Evolutionary conservation across 805 yeast species (phyloP).

Genomic region (Clavispora phyllophila): DNA sequence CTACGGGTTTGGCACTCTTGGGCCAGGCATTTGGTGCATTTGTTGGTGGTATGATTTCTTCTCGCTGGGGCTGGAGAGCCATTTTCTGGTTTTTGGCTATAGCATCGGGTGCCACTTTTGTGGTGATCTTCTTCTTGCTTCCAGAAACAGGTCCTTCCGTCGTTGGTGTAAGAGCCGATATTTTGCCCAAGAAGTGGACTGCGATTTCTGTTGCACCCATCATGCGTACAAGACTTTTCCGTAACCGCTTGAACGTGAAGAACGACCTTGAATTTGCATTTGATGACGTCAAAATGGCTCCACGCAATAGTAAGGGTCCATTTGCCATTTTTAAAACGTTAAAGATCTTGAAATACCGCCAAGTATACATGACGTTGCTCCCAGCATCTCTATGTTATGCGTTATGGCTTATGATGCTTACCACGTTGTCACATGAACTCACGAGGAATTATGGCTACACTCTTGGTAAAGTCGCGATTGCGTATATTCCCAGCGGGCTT

Average conservation of each 20-base stretch:
- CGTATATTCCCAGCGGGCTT: constrained; percentile 4
- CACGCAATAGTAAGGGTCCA: not conserved
- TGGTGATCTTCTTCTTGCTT: not conserved
- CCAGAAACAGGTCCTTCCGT: constrained; percentile 2
- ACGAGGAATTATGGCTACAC: constrained; percentile 1
- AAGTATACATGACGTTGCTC: not conserved
- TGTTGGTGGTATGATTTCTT: constrained; percentile 2
- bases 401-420: constrained; percentile 4
- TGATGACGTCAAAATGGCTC: not conserved
- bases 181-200: not conserved
- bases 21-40: constrained; percentile 5
- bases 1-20: constrained; percentile 2
- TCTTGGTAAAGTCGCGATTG: constrained; percentile 1
- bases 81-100: constrained; percentile 6
- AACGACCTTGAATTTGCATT: not conserved
- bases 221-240: not conserved
- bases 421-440: not conserved
- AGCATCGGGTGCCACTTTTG: constrained; percentile 1
- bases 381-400: constrained; percentile 3
- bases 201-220: constrained; percentile 4
- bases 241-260: not conserved
- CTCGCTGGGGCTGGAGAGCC: constrained; percentile 5
- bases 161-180: constrained; percentile 1
- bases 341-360: not conserved
- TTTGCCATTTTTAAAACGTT: not conserved